These are phyloP conservation scores for Alloteropsis semialata DNA, from an alignment of 176 grass and related monocot species.

Conservation along the genomic window DNA sequence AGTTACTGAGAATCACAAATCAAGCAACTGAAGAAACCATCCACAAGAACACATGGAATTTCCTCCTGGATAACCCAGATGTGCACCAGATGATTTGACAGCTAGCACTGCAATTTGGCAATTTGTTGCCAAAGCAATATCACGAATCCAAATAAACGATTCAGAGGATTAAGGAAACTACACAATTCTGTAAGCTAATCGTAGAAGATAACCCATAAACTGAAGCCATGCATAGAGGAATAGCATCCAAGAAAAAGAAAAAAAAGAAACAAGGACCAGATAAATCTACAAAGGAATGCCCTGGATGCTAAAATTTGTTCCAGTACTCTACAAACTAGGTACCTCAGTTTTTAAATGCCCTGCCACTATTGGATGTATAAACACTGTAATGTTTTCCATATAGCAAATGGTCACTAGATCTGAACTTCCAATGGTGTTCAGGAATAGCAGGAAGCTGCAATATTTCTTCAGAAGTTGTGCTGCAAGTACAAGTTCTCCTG, in stretches of 20 bases:
- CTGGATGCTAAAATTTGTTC: conserved; percentile 7
- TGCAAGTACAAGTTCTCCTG: conserved; percentile 90
- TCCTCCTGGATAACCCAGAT: too few species aligned
- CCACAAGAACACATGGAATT: background rate
- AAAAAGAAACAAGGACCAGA: background rate
- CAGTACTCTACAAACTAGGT: conserved; percentile 20
- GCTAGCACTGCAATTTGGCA: too few species aligned
- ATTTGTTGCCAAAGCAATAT: too few species aligned
- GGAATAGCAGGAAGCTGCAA: background rate
- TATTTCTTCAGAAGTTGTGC: conserved; percentile 77
- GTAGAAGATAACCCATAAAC: conserved; percentile 8
- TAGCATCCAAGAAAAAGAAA: conserved; percentile 5
- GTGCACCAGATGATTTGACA: too few species aligned
- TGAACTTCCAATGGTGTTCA: conserved; percentile 3
- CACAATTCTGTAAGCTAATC: conserved; percentile 19
- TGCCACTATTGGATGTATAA: conserved; percentile 12
- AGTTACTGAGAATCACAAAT: background rate
- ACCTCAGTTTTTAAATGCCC: background rate
- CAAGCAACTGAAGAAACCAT: background rate
- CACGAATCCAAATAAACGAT: background rate
- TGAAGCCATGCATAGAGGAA: background rate
- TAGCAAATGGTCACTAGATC: conserved; percentile 29
- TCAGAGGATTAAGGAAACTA: conserved; percentile 1
- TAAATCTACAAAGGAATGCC: conserved; percentile 40
- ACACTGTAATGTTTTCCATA: conserved; percentile 1